Evolutionary conservation across 2,329 filamentous ascomycete species (phyloP), one percentile per base, ranked within the genome.

Genomic region (Hortaea werneckii): DNA sequence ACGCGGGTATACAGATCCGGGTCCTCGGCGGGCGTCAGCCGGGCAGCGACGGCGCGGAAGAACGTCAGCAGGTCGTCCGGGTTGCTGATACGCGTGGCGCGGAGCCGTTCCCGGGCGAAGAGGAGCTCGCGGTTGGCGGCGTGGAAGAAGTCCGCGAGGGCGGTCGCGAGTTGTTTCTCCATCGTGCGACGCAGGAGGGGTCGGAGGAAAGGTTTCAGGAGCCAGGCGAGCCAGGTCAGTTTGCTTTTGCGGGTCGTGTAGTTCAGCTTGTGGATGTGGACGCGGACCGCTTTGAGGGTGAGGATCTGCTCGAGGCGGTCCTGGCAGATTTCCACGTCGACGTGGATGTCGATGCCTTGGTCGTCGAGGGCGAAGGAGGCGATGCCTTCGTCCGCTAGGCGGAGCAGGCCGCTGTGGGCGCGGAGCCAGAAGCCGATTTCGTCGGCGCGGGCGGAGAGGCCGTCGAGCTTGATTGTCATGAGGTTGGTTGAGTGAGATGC

Each of bases 361-460:
- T 90, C 81, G 63, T 95, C 90, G 5, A 96, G 78, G 39, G 79
- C 78, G 65, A 96, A 88, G 29, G 83, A 87, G 5, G 85, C 87
- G 41, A 95, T 85, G 4, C 90, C 90, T 62, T 88, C 77, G 57
- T 95, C 88, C 2, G 79, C 78, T 29, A 95, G 73, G 26, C 80
- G 80, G 41, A 94, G 71, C 1, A 94, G 63, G 2, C 86, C 82
- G 10, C 80, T 79, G 62, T 92, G 89, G 0, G 85, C 75, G 7
- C 85, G 83, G 29, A 95, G 70, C 80, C 89, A 94, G 69, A 89
- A 96, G 26, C 90, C 90, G 29, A 96, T 73, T 51, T 95, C 88
- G 26, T 90, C 80, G 2, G 89, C 89, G 37, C 84, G 81, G 44
- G 92, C 74, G 0, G 87, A 94, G 6, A 96, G 69, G 0, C 90